phyloP scores from a whole-genome alignment of 768 basidiomycete species.

The Strobilomyces confusus region DNA sequence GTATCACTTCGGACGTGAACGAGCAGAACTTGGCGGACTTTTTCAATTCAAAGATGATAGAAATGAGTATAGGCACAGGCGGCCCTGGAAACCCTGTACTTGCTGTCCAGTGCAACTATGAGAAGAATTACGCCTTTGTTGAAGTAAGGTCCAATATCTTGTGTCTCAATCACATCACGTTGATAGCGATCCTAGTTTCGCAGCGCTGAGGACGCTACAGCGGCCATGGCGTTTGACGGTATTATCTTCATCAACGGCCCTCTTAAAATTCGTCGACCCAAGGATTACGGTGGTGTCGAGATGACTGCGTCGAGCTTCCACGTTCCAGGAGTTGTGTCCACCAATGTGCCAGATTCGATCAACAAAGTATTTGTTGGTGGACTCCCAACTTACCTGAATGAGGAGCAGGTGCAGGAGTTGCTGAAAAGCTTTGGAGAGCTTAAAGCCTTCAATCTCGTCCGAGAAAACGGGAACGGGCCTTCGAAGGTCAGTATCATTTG shows the following conservation, averaged over 20 bases:
- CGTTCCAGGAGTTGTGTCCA: slow-evolving; percentile 93
- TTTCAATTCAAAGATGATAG: slow-evolving; percentile 95
- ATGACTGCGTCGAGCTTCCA: slow-evolving; percentile 63
- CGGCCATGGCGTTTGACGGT: slow-evolving; percentile 96
- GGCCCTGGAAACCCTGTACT: slow-evolving; percentile 87
- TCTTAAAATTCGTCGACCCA: slow-evolving; percentile 96
- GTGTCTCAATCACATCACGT: neutral
- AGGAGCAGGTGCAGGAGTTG: slow-evolving; percentile 97
- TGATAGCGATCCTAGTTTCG: slow-evolving; percentile 69
- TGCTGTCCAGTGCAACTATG: slow-evolving; percentile 94
- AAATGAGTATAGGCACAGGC: slow-evolving; percentile 83
- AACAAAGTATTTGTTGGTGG: slow-evolving; percentile 99
- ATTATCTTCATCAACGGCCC: slow-evolving; percentile 93
- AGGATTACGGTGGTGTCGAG: slow-evolving; percentile 87
- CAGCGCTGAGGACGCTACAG: slow-evolving; percentile 92
- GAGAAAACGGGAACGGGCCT: slow-evolving; percentile 83
- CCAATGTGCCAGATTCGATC: slow-evolving; percentile 93
- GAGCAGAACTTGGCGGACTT: slow-evolving; percentile 90
- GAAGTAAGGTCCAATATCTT: slow-evolving; percentile 57
- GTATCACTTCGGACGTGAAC: slow-evolving; percentile 91
- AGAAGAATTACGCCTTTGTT: slow-evolving; percentile 98
- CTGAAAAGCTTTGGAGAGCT: slow-evolving; percentile 97
- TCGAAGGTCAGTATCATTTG: slow-evolving; percentile 63
- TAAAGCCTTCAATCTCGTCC: slow-evolving; percentile 96
- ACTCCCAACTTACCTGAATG: slow-evolving; percentile 90